Evolutionary conservation across 2,329 filamentous ascomycete genomes (phyloP), one percentile per base, ranked within the genome.

Genomic region (Aspergillus neotritici): DNA sequence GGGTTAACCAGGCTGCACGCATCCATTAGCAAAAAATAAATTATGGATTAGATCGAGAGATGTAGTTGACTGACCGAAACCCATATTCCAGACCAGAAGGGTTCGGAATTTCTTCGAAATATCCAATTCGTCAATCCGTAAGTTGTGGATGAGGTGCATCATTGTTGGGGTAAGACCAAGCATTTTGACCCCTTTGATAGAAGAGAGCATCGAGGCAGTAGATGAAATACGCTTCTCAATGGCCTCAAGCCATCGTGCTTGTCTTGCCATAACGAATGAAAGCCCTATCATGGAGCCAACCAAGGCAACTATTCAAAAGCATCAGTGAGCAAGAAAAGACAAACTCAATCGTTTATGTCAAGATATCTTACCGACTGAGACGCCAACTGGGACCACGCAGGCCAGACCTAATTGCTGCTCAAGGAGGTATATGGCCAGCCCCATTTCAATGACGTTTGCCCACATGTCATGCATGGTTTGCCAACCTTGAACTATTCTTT

Each of bases 151-250:
- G 9, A 58, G 61, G 6, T 55, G 60, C 44, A 64, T 61, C 9
- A 74, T 49, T 3, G 65, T 64, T 10, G 68, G 57, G 29, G 66
- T 69, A 7, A 78, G 52, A 0, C 74, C 75, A 0, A 71, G 64
- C 41, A 77, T 68, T 49, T 76, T 78, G 43, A 77, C 64, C 13
- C 68, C 70, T 49, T 75, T 77, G 61, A 78, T 76, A 13, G 68
- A 70, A 4, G 65, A 67, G 1, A 78, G 60, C 50, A 75, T 70
- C 4, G 66, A 65, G 5, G 71, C 63, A 0, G 74, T 78, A 12
- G 69, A 67, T 5, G 67, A 70, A 14, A 78, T 70, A 3, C 75
- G 69, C 17, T 61, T 61, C 51, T 78, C 67, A 12, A 76, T 74
- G 8, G 73, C 73, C 35, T 71, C 63, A 29, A 77, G 64, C 75